Base-by-base conservation (phyloP, 371 early-diverging fungal species). In the Fennellomyces sp. region DNA sequence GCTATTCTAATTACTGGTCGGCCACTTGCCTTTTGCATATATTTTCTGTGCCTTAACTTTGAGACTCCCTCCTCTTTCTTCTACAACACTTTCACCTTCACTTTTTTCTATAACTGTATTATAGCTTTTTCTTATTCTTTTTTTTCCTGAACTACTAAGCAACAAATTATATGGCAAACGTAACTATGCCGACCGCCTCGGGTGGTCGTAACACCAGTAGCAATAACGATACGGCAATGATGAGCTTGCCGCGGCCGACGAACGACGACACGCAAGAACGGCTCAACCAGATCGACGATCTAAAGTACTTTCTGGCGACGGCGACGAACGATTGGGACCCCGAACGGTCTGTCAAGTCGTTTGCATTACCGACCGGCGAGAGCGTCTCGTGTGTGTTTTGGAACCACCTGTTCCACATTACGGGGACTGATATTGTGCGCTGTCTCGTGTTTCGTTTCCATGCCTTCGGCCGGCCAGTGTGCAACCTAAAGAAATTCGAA, bases 371-470 rank as follows among this genome's bases (percentile, higher is more conserved):
- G 2, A 90, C 90, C 35, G 94, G 94, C 42, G 97, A 97, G 65
- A 78, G 72, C 41, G 84, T 98, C 60, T 91, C 95, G 1, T 98
- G 98, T 68, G 89, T 97, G 7, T 82, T 92, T 38, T 96, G 95
- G 94, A 95, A 95, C 69, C 84, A 88, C 63, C 83, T 88, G 31
- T 96, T 91, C 68, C 90, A 94, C 77, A 94, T 98, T 59, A 97
- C 99, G 15, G 99, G 99, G 11, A 99, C 99, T 3, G 99, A 99
- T 73, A 99, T 99, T 72, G 98, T 99, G 8, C 91, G 97, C 21
- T 90, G 92, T 2, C 84, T 99, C 2, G 84, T 94, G 17, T 97
- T 92, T 71, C 89, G 99, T 26, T 98, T 99, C 73, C 92, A 95
- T 61, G 87, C 89, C 45, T 90, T 94, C 76, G 88, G 94, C 52